These are phyloP conservation scores for Onygena corvina DNA, from an alignment of 2,329 filamentous ascomycete species.

Conservation along the genomic window DNA sequence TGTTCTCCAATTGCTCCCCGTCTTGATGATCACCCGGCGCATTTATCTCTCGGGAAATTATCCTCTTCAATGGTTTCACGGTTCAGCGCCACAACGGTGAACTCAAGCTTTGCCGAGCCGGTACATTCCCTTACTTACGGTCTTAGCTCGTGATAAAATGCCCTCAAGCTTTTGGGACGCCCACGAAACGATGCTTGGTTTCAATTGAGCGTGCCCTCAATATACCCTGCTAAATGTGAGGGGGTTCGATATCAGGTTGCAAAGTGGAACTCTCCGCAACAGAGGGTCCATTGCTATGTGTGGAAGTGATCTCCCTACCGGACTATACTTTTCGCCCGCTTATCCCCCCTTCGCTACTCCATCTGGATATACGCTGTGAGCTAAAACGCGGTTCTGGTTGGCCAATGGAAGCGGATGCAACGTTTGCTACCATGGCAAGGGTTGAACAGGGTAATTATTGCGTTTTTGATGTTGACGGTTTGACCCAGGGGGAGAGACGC, in stretches of 20 bases:
- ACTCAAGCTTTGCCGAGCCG: constrained; percentile 6
- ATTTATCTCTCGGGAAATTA: not conserved
- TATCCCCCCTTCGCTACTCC: not conserved
- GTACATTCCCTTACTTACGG: not conserved
- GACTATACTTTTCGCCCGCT: not conserved
- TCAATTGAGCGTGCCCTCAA: not conserved
- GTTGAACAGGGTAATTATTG: not conserved
- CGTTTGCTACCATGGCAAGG: not conserved
- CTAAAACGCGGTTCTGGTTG: constrained; percentile 2
- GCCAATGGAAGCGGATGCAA: not conserved
- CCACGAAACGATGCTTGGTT: constrained; percentile 7
- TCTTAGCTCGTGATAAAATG: not conserved
- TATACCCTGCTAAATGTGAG: not conserved
- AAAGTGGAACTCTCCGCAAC: not conserved
- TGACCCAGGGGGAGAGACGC: not conserved
- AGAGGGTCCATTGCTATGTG: too few species aligned
- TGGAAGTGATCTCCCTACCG: not conserved
- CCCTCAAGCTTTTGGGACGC: not conserved
- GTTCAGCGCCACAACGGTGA: not conserved
- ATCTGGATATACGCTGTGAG: not conserved
- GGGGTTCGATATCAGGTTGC: not conserved
- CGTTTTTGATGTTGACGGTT: too few species aligned
- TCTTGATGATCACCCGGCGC: not conserved
- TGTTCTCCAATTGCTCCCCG: not conserved
- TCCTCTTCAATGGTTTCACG: not conserved